Conservation (phyloP, 176 grass and related monocot genomes). For the Tillandsia leiboldiana region DNA sequence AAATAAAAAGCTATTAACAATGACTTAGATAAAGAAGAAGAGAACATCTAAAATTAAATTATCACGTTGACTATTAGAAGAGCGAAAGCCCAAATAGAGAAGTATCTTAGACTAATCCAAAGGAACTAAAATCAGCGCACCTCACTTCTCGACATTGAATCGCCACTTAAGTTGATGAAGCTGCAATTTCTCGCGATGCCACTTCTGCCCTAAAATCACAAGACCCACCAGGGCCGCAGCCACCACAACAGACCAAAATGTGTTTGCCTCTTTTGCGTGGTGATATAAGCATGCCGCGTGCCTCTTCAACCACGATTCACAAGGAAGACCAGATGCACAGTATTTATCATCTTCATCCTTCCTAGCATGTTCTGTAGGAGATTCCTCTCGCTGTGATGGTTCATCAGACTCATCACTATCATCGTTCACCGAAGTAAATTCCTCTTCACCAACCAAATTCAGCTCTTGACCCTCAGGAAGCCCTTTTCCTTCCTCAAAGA, state of each 20-base stretch:
- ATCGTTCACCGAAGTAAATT: background rate
- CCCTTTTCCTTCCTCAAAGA: background rate
- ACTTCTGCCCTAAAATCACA: slow-evolving; percentile 66
- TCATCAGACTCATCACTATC: background rate
- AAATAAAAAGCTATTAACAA: too few relatives aligned
- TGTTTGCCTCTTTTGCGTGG: slow-evolving; percentile 63
- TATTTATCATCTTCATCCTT: slow-evolving; percentile 9
- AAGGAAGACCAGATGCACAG: slow-evolving; percentile 20
- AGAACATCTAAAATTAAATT: too few relatives aligned
- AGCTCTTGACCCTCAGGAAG: background rate
- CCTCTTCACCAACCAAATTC: background rate
- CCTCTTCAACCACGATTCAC: slow-evolving; percentile 44
- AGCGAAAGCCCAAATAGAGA: too few relatives aligned
- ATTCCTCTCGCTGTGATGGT: background rate
- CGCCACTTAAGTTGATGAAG: slow-evolving; percentile 42
- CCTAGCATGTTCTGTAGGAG: background rate
- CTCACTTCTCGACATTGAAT: background rate
- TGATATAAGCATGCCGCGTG: slow-evolving; percentile 46
- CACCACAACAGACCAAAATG: slow-evolving; percentile 80
- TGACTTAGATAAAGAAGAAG: too few relatives aligned
- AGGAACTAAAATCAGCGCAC: background rate
- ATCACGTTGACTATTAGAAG: too few relatives aligned
- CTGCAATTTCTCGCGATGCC: slow-evolving; percentile 76
- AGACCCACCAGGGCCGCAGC: slow-evolving; percentile 68
- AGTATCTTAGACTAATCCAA: too few relatives aligned